These are phyloP conservation scores for Lanmaoa rubissima DNA, from an alignment of 768 basidiomycete genomes.

Conservation along the genomic window DNA sequence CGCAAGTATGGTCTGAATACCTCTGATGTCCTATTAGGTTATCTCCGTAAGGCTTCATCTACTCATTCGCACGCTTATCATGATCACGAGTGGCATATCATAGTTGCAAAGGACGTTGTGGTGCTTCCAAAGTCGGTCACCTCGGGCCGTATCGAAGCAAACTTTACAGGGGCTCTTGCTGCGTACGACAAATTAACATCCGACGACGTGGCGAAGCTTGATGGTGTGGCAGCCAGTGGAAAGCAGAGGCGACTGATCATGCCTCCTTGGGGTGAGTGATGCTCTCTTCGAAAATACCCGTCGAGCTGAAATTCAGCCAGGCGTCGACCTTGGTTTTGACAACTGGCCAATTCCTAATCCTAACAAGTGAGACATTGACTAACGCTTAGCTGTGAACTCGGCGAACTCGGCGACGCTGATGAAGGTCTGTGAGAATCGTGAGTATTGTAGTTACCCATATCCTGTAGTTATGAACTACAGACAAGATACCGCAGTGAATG, in stretches of 20 bases:
- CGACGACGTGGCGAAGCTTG: conserved; percentile 54
- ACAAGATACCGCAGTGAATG: background rate
- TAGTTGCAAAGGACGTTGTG: conserved; percentile 63
- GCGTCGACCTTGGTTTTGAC: conserved; percentile 69
- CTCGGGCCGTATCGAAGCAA: conserved; percentile 60
- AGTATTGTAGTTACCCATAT: background rate
- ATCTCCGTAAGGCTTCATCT: conserved; percentile 45
- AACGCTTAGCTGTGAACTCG: background rate
- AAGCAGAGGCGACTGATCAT: conserved; percentile 70
- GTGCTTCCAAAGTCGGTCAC: conserved; percentile 80
- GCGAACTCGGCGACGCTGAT: background rate
- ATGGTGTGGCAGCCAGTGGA: conserved; percentile 53
- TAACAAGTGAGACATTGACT: conserved; percentile 1
- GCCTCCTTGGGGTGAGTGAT: conserved; percentile 65
- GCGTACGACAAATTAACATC: conserved; percentile 46
- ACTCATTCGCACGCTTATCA: conserved; percentile 3
- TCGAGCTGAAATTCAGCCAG: conserved; percentile 32
- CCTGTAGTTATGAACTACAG: background rate
- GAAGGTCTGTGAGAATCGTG: background rate
- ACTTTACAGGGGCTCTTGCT: conserved; percentile 49
- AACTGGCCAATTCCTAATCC: conserved; percentile 43
- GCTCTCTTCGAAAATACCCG: background rate
- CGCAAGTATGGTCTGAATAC: conserved; percentile 51
- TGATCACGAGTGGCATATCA: conserved; percentile 3
- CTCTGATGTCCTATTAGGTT: conserved; percentile 60